Evolutionary conservation across 2,329 filamentous ascomycete genomes (phyloP).

Genomic region (Penicillium sp.): DNA sequence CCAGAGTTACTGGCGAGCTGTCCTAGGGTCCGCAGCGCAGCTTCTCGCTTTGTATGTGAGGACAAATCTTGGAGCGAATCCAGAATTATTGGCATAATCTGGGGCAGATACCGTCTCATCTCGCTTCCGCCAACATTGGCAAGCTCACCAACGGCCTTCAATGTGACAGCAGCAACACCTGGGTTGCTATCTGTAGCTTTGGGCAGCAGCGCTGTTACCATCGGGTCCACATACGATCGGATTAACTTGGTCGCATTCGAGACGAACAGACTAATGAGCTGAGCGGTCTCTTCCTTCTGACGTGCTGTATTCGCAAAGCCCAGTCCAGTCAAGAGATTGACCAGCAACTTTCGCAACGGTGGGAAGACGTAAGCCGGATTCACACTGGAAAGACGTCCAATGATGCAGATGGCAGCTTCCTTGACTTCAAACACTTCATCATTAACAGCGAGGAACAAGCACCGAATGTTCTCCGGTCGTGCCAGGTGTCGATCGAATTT

Average conservation of each 20-base stretch:
- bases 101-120: conserved; percentile 87
- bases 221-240: conserved; percentile 94
- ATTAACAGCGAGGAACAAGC: conserved; percentile 90
- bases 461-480: conserved; percentile 95
- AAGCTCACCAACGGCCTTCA: conserved; percentile 91
- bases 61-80: conserved; percentile 92
- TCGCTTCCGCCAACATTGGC: conserved; percentile 91
- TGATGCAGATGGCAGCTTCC: conserved; percentile 93
- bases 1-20: conserved; percentile 94
- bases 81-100: conserved; percentile 92
- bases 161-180: conserved; percentile 88
- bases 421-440: conserved; percentile 91
- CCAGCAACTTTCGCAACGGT: conserved; percentile 87
- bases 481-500: conserved; percentile 96
- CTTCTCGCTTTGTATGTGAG: conserved; percentile 84
- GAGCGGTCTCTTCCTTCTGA: conserved; percentile 95
- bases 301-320: conserved; percentile 92
- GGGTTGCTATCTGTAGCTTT: conserved; percentile 84
- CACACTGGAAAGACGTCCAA: conserved; percentile 83
- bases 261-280: conserved; percentile 86
- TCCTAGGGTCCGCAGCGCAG: conserved; percentile 84
- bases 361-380: conserved; percentile 98
- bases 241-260: conserved; percentile 91
- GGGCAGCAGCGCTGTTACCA: conserved; percentile 90
- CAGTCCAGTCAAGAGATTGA: conserved; percentile 93